Conservation (phyloP, 208 protist species). For the Acanthamoeba sp. region DNA sequence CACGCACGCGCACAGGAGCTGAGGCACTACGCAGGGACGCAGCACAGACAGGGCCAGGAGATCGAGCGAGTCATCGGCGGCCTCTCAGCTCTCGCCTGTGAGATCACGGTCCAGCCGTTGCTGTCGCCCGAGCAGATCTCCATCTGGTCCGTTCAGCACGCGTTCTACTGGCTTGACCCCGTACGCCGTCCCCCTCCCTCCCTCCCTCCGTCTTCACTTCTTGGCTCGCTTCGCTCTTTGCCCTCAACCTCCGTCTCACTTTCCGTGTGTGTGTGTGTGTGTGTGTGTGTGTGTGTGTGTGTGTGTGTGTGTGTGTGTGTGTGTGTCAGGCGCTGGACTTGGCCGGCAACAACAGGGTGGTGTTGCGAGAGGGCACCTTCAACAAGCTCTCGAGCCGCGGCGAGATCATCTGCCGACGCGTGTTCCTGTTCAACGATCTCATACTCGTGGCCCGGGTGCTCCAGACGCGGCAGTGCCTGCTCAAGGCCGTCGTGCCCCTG, state of each 20-base stretch:
- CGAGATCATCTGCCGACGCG: slow-evolving; percentile 9
- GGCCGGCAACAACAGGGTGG: neutral
- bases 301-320: no score
- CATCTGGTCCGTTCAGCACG: neutral
- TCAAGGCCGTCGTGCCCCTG: neutral
- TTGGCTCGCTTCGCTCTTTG: no score
- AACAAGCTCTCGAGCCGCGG: slow-evolving; percentile 16
- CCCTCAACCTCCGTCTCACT: no score
- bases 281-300: no score
- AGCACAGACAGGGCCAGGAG: neutral
- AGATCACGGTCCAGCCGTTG: neutral
- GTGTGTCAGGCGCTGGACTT: neutral
- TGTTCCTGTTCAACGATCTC: slow-evolving; percentile 19
- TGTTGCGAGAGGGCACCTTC: neutral
- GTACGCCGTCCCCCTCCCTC: neutral
- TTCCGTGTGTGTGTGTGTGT: no score
- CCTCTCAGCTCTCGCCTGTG: neutral
- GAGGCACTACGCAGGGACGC: neutral
- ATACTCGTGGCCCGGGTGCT: neutral
- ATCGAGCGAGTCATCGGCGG: neutral
- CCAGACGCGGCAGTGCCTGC: slow-evolving; percentile 9
- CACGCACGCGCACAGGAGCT: neutral
- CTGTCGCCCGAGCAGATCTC: neutral
- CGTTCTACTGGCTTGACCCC: neutral
- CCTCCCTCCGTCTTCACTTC: neutral